Evolutionary conservation across 306 rosid genomes (phyloP), one percentile per base, ranked within the genome.

Genomic region (Cicer pinnatifidum): DNA sequence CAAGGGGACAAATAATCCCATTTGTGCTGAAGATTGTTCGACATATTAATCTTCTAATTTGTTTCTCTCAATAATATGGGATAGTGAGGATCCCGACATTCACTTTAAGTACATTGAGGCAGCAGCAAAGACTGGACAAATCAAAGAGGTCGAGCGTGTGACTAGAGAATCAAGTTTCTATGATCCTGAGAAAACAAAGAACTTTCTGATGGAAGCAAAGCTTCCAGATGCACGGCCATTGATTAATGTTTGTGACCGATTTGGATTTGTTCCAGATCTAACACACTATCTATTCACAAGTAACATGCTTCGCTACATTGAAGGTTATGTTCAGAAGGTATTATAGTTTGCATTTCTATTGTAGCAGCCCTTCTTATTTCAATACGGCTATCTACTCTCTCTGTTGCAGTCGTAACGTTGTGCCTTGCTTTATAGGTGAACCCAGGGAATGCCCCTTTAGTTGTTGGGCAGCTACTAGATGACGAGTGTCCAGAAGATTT

Each of bases 401-500:
- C 39, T 43, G n/a, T 6, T 40, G 61, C 67, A 6, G 20, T 57
- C 2, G 50, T 7, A 15, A 39, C 10, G n/a, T 17, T 46, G 12
- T 59, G 59, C 61, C 33, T 71, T 61, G 20, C 76, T 82, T 76
- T 75, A 78, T 81, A 94, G 99, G 99, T 95, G 45, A 95, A 95
- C 85, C 99, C 99, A 12, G 96, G 88, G 72, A 95, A 95, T 86
- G 97, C 99, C 80, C 97, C 99, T 63, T 80, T 95, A 85, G 99
- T 95, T 71, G 97, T 95, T 63, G 97, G 99, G 61, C 99, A 95
- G 88, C 87, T 95, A 73, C 84, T 95, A 45, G 99, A 95, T 86
- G 99, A 95, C 40, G 99, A 95, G 86, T 95, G 99, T 75, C 99
- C 99, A 40, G 99, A 91, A 86, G 99, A 95, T 87, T 95, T 95